A percentile compares a stretch with the other conserved stretches of the same genome.
Conservation (phyloP, 225 moss, liverwort and hornwort genomes). For the Asterella californica region DNA sequence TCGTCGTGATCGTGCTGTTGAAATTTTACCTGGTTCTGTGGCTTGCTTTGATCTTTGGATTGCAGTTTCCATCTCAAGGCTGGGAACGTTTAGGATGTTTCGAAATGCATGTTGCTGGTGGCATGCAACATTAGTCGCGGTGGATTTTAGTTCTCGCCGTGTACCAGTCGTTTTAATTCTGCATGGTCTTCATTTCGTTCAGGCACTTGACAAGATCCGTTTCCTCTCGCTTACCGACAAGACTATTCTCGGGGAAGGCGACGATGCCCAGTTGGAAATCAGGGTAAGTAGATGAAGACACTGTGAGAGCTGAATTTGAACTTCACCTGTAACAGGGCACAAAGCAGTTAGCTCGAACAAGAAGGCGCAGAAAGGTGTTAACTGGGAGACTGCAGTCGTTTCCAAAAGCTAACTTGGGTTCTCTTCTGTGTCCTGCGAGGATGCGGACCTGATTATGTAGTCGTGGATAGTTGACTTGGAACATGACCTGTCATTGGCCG, state of each 20-base stretch:
- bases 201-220: conserved; percentile 98
- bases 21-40: neutral
- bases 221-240: conserved; percentile 85
- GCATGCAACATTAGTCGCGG: neutral
- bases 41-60: neutral
- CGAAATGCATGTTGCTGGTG: neutral
- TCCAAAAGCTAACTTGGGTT: neutral
- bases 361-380: neutral
- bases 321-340: neutral
- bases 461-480: neutral
- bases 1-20: neutral
- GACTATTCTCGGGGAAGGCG: conserved; percentile 78
- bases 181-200: neutral
- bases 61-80: neutral
- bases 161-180: neutral
- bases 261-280: conserved; percentile 77
- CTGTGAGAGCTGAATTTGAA: too few species aligned
- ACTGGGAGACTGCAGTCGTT: too few species aligned
- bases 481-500: neutral
- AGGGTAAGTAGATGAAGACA: conserved; percentile 39
- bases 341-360: too few species aligned
- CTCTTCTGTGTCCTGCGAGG: neutral
- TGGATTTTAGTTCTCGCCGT: neutral
- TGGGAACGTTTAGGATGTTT: neutral
- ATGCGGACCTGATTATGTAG: neutral